These are phyloP conservation scores for Trichosporon asahii DNA, from an alignment of 1,284 basidiomycete genomes.

Conservation along the genomic window DNA sequence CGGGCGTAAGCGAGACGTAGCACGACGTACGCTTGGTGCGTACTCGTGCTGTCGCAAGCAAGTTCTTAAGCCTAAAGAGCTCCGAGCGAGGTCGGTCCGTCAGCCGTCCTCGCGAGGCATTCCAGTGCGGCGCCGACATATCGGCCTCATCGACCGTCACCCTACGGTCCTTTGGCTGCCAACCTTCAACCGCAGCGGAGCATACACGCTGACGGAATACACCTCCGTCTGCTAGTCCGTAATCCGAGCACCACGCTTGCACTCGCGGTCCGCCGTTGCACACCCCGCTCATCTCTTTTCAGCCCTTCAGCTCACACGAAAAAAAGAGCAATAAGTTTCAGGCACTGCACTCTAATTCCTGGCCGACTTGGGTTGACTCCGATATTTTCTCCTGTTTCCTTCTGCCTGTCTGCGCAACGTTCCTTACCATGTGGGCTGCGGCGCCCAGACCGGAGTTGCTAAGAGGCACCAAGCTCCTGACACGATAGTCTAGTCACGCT, in stretches of 20 bases:
- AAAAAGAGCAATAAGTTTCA: background rate
- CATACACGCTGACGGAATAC: background rate
- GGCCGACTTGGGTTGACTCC: background rate
- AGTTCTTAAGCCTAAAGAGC: background rate
- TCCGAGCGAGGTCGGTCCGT: background rate
- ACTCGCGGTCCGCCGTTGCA: no score
- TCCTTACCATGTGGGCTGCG: background rate
- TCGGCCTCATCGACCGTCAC: background rate
- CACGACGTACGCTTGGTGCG: background rate
- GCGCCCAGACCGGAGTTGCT: background rate
- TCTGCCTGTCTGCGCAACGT: background rate
- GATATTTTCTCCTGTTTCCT: background rate
- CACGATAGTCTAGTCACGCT: background rate
- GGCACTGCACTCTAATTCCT: conserved; percentile 1
- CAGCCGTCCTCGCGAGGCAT: background rate
- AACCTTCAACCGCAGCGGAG: no score
- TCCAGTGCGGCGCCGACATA: background rate
- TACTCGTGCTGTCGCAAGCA: background rate
- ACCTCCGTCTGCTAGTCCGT: no score
- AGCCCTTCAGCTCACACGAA: background rate
- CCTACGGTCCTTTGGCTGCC: no score
- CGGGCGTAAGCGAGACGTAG: background rate
- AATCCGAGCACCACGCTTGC: no score
- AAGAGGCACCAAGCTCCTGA: background rate
- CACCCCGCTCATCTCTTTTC: background rate